Conservation (phyloP, 495 filamentous ascomycete genomes). For the Pseudotulostoma volvatum region DNA sequence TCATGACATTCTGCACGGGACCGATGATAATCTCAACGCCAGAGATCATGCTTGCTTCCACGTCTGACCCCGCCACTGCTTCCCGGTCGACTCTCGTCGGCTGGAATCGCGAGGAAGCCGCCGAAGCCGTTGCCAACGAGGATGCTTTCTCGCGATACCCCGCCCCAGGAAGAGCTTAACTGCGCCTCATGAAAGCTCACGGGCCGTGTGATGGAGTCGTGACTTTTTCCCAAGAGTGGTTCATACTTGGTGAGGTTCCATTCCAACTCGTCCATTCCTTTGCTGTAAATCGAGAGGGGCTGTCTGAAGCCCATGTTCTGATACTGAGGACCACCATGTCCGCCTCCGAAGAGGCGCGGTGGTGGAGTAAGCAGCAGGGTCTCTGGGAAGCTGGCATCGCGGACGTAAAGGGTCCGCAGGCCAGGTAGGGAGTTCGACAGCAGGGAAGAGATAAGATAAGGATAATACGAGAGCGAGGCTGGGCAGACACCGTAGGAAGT, state of each 20-base stretch:
- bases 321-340: conserved; percentile 18
- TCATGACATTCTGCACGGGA: too few relatives aligned
- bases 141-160: conserved; percentile 41
- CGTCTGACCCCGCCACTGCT: conserved; percentile 20
- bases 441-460: conserved; percentile 69
- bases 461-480: conserved; percentile 58
- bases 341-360: conserved; percentile 16
- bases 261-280: conserved; percentile 67
- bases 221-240: conserved; percentile 22
- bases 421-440: conserved; percentile 56
- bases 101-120: conserved; percentile 66
- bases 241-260: conserved; percentile 61
- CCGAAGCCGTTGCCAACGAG: conserved; percentile 66
- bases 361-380: conserved; percentile 48
- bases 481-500: conserved; percentile 37
- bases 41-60: conserved; percentile 26
- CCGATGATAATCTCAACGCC: conserved; percentile 27
- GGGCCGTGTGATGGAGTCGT: conserved; percentile 31
- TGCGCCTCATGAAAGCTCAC: conserved; percentile 37
- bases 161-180: conserved; percentile 42
- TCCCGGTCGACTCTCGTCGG: conserved; percentile 27
- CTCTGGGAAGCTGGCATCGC: conserved; percentile 66
- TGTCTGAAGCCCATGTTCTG: conserved; percentile 36
- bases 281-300: conserved; percentile 67
- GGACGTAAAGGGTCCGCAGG: conserved; percentile 65